Evolutionary conservation across 1,284 basidiomycete genomes (phyloP).

Genomic region (Cryptococcus floricola): DNA sequence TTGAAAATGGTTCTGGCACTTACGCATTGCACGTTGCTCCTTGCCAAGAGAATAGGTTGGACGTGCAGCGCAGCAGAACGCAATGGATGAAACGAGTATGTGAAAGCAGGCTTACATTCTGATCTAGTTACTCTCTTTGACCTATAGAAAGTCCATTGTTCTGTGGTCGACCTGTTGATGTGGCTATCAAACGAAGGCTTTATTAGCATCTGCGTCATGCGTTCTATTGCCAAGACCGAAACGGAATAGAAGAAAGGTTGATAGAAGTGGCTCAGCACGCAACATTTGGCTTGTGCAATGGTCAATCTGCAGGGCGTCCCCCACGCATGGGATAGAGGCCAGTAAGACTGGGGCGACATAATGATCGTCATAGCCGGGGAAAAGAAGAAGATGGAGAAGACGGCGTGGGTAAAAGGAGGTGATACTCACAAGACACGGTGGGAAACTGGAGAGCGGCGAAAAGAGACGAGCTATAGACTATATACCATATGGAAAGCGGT

Average conservation of each 20-base stretch:
- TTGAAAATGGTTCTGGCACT: background rate
- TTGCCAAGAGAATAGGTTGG: too few species aligned
- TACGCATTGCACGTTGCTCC: background rate
- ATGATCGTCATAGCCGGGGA: slow-evolving; percentile 32
- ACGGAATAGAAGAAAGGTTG: background rate
- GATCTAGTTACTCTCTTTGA: background rate
- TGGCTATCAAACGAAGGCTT: too few species aligned
- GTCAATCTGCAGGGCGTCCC: slow-evolving; percentile 44
- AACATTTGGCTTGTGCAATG: slow-evolving; percentile 39
- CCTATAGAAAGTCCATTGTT: background rate
- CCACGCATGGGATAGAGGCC: slow-evolving; percentile 36
- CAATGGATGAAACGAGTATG: background rate
- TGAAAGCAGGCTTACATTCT: background rate
- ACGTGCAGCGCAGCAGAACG: too few species aligned
- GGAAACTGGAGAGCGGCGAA: too few species aligned
- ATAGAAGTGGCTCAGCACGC: slow-evolving; percentile 32
- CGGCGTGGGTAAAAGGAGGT: background rate
- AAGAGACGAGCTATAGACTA: too few species aligned
- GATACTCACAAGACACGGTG: background rate
- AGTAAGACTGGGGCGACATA: slow-evolving; percentile 48
- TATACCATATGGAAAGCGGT: too few species aligned
- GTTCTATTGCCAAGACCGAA: background rate
- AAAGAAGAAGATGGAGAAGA: background rate
- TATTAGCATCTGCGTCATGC: too few species aligned
- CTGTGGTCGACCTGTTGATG: background rate